Base-by-base conservation (phyloP, 257 asterid species). In the Lavandula angustifolia region DNA sequence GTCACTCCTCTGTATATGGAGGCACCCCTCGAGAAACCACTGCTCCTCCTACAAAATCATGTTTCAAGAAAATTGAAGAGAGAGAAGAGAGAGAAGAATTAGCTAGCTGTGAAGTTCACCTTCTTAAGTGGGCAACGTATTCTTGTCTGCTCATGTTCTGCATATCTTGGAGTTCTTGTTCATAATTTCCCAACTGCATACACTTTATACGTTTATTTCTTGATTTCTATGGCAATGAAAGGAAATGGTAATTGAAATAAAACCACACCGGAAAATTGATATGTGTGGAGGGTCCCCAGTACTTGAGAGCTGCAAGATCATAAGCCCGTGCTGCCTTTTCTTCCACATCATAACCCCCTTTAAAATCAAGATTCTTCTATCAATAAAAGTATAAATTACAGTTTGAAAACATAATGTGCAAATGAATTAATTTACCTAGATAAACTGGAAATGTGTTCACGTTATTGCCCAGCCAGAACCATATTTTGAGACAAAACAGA, bases 311-410 rank as follows among this genome's bases (percentile, higher is more conserved):
- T 17, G 63, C 63, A 14, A 57, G 63, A 77, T 89, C 96, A 78
- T 89, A 89, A 42, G 96, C 78, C 71, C 96, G 84, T 9, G 96
- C 96, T 42, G 96, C 96, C 68, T 86, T 89, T 31, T 86, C 96
- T 75, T 89, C 95, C 86, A 81, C 84, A 78, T 89, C 95, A 84
- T 89, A 89, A 3, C 96, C 96, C 64, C 96, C 96, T 86, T 12
- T 60, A 29, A 10, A 35, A 54, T 58, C 13, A 62, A 57, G 43
- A 41, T 41, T 8, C 3, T 8, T 33, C 47, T 11, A 9, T 22
- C 9, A 3, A 9, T 9, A 42, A 1, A 34, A 34, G 38, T 33
- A 60, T 18, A 29, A 46, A 2, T 43, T 1, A 9, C 10, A 4
- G 18, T 7, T 1, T 16, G 22, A 2, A 38, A 40, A 58, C 3